Conservation (phyloP, 345 rosid species). For the Punica granatum region DNA sequence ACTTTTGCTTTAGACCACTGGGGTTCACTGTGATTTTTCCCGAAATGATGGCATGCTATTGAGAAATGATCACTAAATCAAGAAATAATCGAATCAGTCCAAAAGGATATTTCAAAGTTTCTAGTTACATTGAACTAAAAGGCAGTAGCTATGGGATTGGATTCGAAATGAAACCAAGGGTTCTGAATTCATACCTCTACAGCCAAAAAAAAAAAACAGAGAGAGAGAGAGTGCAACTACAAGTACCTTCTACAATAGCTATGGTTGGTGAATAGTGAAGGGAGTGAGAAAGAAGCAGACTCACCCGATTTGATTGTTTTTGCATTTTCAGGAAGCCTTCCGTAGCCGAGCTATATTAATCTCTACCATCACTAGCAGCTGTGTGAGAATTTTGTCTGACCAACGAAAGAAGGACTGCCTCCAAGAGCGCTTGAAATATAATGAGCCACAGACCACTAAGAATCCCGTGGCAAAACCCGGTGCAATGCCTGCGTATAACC, state of each 20-base stretch:
- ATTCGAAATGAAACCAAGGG: too few relatives aligned
- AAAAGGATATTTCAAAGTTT: too few relatives aligned
- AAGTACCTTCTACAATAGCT: neutral
- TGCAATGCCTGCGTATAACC: neutral
- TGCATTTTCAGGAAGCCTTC: neutral
- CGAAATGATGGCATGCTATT: too few relatives aligned
- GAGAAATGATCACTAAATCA: too few relatives aligned
- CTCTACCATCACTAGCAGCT: neutral
- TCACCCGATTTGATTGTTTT: neutral
- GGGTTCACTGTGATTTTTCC: too few relatives aligned
- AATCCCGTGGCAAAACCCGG: neutral
- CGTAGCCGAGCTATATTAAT: neutral
- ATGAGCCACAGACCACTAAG: neutral
- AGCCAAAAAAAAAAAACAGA: too few relatives aligned
- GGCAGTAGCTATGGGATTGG: too few relatives aligned
- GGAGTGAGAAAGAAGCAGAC: neutral
- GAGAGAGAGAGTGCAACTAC: too few relatives aligned
- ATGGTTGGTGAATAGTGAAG: neutral
- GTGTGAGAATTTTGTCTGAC: neutral
- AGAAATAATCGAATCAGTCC: too few relatives aligned
- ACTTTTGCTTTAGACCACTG: too few relatives aligned
- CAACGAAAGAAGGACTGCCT: constrained; percentile 1
- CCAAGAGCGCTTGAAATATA: neutral
- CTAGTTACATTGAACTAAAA: too few relatives aligned
- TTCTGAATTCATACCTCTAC: too few relatives aligned